Percentiles rank a stretch among this genome's conserved stretches.
Conservation (phyloP, 1,284 basidiomycete species). For the Sporisorium scitamineum region DNA sequence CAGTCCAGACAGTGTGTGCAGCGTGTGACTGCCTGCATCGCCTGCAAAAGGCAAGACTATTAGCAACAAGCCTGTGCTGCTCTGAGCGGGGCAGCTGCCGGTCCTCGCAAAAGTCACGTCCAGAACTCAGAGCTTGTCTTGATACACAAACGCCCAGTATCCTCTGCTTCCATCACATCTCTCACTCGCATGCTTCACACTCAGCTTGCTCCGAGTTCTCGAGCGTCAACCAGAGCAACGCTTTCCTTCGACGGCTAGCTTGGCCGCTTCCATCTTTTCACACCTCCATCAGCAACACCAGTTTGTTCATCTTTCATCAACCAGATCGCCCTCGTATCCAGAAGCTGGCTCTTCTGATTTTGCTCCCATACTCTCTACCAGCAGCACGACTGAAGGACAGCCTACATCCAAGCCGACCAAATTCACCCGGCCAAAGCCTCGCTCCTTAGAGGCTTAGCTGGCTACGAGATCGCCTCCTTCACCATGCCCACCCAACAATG, state of each 20-base stretch:
- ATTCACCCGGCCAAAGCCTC: too few species aligned
- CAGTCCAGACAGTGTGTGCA: background rate
- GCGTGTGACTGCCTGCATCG: background rate
- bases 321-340: background rate
- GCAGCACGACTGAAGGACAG: too few species aligned
- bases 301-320: background rate
- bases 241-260: background rate
- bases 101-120: background rate
- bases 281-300: background rate
- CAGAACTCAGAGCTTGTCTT: background rate
- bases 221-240: too few species aligned
- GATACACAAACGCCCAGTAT: background rate
- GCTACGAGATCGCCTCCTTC: background rate
- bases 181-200: background rate
- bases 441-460: background rate
- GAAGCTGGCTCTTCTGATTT: constrained; percentile 21
- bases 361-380: background rate
- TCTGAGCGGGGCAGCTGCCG: background rate
- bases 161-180: background rate
- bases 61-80: background rate
- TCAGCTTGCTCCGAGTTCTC: background rate
- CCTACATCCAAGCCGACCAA: too few species aligned
- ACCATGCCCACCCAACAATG: background rate
- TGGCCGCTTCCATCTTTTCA: background rate
- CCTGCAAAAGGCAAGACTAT: background rate